Conservation (phyloP, 108 stramenopile species). For the Nannochloropsis granulata region DNA sequence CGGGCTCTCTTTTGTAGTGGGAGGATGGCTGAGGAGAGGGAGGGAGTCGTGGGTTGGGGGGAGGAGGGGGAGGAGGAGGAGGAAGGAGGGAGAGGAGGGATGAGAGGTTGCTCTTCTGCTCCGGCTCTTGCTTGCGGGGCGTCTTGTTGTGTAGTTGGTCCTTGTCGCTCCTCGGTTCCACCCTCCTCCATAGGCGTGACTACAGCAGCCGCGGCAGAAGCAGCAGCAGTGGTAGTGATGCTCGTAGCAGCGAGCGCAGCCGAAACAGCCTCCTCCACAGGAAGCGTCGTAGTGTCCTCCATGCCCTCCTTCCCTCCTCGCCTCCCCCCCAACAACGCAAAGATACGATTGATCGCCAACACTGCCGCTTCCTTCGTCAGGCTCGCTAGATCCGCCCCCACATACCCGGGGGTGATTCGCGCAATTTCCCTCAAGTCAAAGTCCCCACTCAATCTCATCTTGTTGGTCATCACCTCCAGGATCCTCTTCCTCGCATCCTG, state of each 20-base stretch:
- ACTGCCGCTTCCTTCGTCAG: conserved; percentile 92
- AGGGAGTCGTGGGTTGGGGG: not conserved
- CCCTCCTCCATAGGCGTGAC: not conserved
- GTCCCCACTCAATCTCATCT: conserved; percentile 63
- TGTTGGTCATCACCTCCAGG: conserved; percentile 56
- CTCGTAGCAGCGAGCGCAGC: not conserved
- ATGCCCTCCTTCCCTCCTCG: not conserved
- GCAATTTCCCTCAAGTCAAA: conserved; percentile 67
- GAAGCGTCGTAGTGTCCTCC: not conserved
- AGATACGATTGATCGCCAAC: conserved; percentile 85
- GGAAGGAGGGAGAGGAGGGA: not conserved
- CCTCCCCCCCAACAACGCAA: conserved; percentile 20
- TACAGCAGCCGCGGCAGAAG: not conserved
- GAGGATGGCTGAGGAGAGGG: not conserved
- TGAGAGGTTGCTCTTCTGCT: not conserved
- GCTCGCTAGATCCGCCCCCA: conserved; percentile 89
- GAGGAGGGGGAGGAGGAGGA: not conserved
- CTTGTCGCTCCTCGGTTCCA: not conserved
- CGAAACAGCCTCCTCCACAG: not conserved
- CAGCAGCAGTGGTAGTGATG: not conserved
- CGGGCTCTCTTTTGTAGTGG: no score
- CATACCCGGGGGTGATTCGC: conserved; percentile 82
- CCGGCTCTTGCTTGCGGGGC: not conserved
- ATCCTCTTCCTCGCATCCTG: conserved; percentile 70
- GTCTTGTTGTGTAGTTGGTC: not conserved